A percentile compares a stretch with the other conserved stretches of the same genome.
These are phyloP conservation scores for Capronia coronata DNA, from an alignment of 2,329 filamentous ascomycete genomes.

Conservation along the genomic window DNA sequence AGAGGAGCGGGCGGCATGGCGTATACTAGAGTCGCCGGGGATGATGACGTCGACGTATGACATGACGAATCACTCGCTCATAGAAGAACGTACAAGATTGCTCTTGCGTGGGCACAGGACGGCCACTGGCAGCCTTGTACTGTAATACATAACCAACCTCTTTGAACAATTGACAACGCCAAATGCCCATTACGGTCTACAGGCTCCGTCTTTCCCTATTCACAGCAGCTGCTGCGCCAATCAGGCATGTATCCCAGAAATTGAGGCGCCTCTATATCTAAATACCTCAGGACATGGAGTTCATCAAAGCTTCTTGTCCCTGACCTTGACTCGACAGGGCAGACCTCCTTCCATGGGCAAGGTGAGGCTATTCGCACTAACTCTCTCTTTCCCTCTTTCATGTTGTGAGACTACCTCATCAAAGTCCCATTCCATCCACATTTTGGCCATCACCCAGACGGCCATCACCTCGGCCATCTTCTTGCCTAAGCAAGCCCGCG, in stretches of 20 bases:
- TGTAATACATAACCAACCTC: background rate
- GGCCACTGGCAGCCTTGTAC: background rate
- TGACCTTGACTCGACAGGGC: slow-evolving; percentile 33
- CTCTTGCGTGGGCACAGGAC: background rate
- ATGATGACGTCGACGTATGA: slow-evolving; percentile 28
- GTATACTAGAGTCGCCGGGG: slow-evolving; percentile 52
- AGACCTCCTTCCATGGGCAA: slow-evolving; percentile 58
- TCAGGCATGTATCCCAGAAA: too few species aligned
- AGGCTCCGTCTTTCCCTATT: too few species aligned
- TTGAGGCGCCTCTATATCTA: too few species aligned
- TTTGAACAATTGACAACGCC: too few species aligned
- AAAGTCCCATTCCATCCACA: slow-evolving; percentile 50
- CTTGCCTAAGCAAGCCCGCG: slow-evolving; percentile 56
- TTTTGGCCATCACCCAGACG: slow-evolving; percentile 49
- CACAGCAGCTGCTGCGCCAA: too few species aligned
- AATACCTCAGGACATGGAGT: background rate
- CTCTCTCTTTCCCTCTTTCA: slow-evolving; percentile 36
- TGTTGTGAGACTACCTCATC: slow-evolving; percentile 22
- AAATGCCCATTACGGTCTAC: too few species aligned
- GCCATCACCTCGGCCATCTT: slow-evolving; percentile 59
- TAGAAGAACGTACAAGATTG: background rate
- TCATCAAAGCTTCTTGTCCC: background rate
- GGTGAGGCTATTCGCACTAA: slow-evolving; percentile 56
- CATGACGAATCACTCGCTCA: background rate
- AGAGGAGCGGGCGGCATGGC: slow-evolving; percentile 45